These are phyloP conservation scores for Ascocoryne sarcoides DNA, from an alignment of 2,329 filamentous ascomycete genomes.

Conservation along the genomic window DNA sequence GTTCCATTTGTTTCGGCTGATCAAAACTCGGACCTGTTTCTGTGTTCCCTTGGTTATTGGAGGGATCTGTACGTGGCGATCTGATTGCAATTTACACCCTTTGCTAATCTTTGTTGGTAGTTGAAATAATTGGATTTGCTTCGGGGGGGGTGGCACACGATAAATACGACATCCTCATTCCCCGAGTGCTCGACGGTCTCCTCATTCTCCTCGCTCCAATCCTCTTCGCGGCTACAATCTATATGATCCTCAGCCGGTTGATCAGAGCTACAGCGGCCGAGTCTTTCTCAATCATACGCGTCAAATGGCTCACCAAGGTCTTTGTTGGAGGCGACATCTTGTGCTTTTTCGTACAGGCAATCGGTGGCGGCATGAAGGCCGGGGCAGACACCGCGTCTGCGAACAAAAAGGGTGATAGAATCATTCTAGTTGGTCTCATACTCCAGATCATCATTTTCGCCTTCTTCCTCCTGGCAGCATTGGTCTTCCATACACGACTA, in stretches of 20 bases:
- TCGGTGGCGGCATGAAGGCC: slow-evolving; percentile 5
- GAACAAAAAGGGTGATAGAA: slow-evolving; percentile 26
- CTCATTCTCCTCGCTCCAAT: slow-evolving; percentile 32
- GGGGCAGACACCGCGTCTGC: slow-evolving; percentile 24
- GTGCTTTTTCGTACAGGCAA: slow-evolving; percentile 32
- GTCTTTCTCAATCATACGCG: slow-evolving; percentile 26
- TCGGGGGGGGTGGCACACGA: slow-evolving; percentile 21
- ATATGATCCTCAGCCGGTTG: slow-evolving; percentile 32
- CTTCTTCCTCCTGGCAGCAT: slow-evolving; percentile 33
- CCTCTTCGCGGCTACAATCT: slow-evolving; percentile 31
- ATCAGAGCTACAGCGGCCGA: slow-evolving; percentile 29
- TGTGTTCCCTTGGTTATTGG: slow-evolving; percentile 44
- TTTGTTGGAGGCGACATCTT: slow-evolving; percentile 37
- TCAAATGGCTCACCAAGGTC: slow-evolving; percentile 30
- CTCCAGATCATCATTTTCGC: slow-evolving; percentile 42
- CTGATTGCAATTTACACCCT: too few species aligned
- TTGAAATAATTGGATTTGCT: slow-evolving; percentile 32
- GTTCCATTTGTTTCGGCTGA: slow-evolving; percentile 32
- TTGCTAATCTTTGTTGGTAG: slow-evolving; percentile 16
- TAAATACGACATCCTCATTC: slow-evolving; percentile 16
- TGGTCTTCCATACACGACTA: slow-evolving; percentile 6
- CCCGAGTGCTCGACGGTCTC: slow-evolving; percentile 29
- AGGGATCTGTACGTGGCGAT: slow-evolving; percentile 36
- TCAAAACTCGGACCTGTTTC: slow-evolving; percentile 38
- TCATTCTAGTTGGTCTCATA: slow-evolving; percentile 39